Percentiles rank a stretch among this genome's conserved stretches.
These are phyloP conservation scores for Tuber umbilicatum DNA, from an alignment of 495 filamentous ascomycete species.

Conservation along the genomic window DNA sequence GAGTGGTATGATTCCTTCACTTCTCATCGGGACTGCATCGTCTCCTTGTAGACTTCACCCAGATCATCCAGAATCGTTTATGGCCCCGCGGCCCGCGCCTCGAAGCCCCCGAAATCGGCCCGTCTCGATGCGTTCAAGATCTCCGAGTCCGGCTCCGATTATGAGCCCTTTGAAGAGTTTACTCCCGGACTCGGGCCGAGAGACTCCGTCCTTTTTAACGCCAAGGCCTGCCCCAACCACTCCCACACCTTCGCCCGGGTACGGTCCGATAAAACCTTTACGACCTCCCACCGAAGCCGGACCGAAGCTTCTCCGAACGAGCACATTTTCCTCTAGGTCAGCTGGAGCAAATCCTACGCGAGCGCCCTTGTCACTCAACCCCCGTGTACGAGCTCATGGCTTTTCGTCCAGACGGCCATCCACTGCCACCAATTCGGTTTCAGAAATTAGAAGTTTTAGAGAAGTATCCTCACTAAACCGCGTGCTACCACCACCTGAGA, in stretches of 20 bases:
- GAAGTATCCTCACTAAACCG: constrained; percentile 1
- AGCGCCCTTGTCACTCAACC: constrained; percentile 19
- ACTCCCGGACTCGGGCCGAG: constrained; percentile 14
- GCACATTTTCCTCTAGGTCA: constrained; percentile 27
- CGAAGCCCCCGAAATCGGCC: constrained; percentile 10
- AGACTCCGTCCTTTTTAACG: constrained; percentile 29
- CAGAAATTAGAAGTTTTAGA: neutral
- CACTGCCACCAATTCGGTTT: constrained; percentile 8
- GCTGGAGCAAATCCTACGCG: constrained; percentile 14
- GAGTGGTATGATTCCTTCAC: constrained; percentile 16
- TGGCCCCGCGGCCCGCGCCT: constrained; percentile 16
- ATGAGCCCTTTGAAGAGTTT: constrained; percentile 5
- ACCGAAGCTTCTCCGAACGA: constrained; percentile 24
- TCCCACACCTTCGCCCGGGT: constrained; percentile 23
- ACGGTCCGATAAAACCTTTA: constrained; percentile 21
- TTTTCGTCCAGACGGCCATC: constrained; percentile 12
- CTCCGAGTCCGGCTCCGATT: constrained; percentile 26
- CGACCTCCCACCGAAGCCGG: constrained; percentile 17
- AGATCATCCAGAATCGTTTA: constrained; percentile 19
- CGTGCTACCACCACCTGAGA: neutral
- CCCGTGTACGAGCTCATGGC: constrained; percentile 10
- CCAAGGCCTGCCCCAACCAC: constrained; percentile 34
- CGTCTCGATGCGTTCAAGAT: constrained; percentile 25
- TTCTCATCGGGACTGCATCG: constrained; percentile 22
- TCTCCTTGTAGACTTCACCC: constrained; percentile 8